Base-by-base conservation (phyloP, 441 rosid genomes). In the Jatropha multifida region DNA sequence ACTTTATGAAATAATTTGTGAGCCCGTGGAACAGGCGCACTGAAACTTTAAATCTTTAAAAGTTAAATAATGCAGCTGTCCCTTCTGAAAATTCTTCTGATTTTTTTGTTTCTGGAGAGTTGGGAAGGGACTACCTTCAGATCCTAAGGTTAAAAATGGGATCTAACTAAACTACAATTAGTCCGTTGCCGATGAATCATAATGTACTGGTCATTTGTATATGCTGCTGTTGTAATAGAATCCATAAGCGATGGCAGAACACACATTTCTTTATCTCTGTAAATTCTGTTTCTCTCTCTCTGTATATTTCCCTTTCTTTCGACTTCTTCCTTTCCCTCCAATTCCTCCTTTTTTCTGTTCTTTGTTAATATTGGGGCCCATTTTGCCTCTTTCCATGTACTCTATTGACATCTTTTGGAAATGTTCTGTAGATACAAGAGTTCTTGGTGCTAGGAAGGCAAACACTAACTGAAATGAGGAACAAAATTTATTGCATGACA, bases 371-470 rank as follows among this genome's bases (percentile, higher is more conserved):
- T 32, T 17, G 40, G 55, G 23, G 44, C n/a, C 23, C n/a, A 41
- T 12, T 66, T 58, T 40, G 58, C n/a, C n/a, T 5, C 54, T 75
- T 55, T 17, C 23, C 26, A 64, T 72, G 5, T 58, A 15, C 23
- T 27, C 71, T 49, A 44, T 69, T 74, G 67, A 77, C 37, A 27
- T 76, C 72, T 66, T 71, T 38, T 69, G 74, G 51, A 56, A 44
- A 26, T 75, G 27, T 73, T 46, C 74, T 81, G 46, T 79, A 94
- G 97, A 82, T 84, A 27, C 99, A 95, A 82, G 98, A 95, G 73
- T 86, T 93, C 85, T 79, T 92, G 88, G 92, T 93, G 75, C 83
- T 95, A 17, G 97, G 98, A 79, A 66, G 79, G 63, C 98, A 93
- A 80, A 55, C 51, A 26, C 83, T 95, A 83, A 88, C 91, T 48